Conservation (phyloP, 768 basidiomycete genomes). For the Tubosaeta sp. region DNA sequence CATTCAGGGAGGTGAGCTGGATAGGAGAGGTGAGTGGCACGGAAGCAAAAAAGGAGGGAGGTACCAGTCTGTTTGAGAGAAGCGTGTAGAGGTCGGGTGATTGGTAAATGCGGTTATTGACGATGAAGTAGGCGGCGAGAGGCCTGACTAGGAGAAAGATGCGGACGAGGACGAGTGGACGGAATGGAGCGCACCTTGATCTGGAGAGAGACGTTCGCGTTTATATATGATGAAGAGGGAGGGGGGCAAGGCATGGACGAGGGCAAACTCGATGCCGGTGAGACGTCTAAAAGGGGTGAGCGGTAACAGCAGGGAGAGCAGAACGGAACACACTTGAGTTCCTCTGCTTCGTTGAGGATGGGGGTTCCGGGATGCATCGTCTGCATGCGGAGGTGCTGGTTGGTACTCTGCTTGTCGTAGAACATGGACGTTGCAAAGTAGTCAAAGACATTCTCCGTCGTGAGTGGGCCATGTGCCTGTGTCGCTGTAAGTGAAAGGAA, state of each 20-base stretch:
- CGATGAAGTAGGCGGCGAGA: conserved; percentile 80
- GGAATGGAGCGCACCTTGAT: conserved; percentile 57
- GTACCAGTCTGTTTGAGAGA: conserved; percentile 77
- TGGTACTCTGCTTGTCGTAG: conserved; percentile 92
- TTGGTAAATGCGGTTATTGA: conserved; percentile 87
- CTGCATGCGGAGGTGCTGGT: conserved; percentile 91
- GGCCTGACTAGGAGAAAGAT: conserved; percentile 52
- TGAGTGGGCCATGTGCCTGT: conserved; percentile 70
- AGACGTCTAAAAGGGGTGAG: conserved; percentile 56
- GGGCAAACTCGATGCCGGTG: conserved; percentile 81
- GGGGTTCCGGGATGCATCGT: conserved; percentile 81
- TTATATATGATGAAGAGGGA: conserved; percentile 88
- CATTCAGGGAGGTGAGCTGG: conserved; percentile 65
- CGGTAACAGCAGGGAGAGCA: background rate
- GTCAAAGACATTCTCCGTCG: conserved; percentile 76
- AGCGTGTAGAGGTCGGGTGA: conserved; percentile 82
- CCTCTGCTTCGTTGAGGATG: conserved; percentile 75
- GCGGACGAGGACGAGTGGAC: background rate
- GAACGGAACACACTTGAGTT: conserved; percentile 53
- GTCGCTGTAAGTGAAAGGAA: background rate
- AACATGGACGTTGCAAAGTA: conserved; percentile 91
- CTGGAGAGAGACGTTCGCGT: conserved; percentile 76
- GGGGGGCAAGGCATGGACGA: conserved; percentile 77
- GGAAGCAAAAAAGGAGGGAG: conserved; percentile 12
- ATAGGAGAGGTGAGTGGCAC: background rate